Evolutionary conservation across 257 asterid species (phyloP).

Genomic region (Sherardia arvensis): DNA sequence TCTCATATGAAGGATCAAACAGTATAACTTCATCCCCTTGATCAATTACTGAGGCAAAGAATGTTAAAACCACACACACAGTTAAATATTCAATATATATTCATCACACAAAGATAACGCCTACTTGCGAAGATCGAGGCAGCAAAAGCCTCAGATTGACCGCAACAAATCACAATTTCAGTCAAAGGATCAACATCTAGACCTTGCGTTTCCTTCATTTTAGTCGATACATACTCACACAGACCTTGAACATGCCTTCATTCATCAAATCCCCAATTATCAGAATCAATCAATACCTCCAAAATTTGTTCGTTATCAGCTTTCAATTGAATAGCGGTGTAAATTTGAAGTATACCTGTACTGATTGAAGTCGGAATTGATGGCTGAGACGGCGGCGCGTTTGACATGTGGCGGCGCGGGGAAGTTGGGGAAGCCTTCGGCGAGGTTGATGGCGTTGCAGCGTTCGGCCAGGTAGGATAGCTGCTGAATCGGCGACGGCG

Average conservation of each 20-base stretch:
- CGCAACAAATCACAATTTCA: conserved; percentile 78
- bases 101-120: background rate
- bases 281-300: background rate
- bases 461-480: conserved; percentile 62
- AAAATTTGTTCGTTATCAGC: background rate
- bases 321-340: background rate
- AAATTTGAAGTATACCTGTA: too few relatives aligned
- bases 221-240: conserved; percentile 52
- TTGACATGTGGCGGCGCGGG: conserved; percentile 60
- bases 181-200: conserved; percentile 48
- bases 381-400: conserved; percentile 74
- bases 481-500: conserved; percentile 67
- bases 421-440: conserved; percentile 91
- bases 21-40: conserved; percentile 80
- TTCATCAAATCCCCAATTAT: background rate
- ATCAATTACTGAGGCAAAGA: conserved; percentile 47
- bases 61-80: background rate
- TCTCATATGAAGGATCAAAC: conserved; percentile 77
- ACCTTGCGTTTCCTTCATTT: conserved; percentile 57
- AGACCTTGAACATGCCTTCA: conserved; percentile 73
- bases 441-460: conserved; percentile 77
- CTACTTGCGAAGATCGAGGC: conserved; percentile 75
- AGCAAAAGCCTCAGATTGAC: conserved; percentile 91
- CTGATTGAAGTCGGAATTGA: conserved; percentile 75
- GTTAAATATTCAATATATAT: background rate